These are phyloP conservation scores for Macaranga tanarius DNA, from an alignment of 441 rosid species.

Conservation along the genomic window DNA sequence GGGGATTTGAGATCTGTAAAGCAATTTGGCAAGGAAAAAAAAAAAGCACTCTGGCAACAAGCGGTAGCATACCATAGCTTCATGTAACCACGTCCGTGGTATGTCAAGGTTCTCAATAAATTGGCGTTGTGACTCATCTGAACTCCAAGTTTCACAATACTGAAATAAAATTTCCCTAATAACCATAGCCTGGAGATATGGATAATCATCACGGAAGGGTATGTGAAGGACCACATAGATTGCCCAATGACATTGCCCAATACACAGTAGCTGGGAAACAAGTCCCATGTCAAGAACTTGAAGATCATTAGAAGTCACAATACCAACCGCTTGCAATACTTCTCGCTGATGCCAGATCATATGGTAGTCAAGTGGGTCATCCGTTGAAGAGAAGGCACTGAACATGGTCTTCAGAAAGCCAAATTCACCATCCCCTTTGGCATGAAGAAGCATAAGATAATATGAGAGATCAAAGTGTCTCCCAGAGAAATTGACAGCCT, in stretches of 20 bases:
- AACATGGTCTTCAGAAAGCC: constrained; percentile 76
- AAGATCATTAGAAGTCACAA: constrained; percentile 78
- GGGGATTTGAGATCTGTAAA: constrained; percentile 7
- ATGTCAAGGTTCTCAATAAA: constrained; percentile 78
- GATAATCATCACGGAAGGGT: constrained; percentile 68
- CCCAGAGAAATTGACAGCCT: constrained; percentile 35
- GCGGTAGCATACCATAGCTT: constrained; percentile 73
- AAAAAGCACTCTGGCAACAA: constrained; percentile 16
- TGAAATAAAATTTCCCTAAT: constrained; percentile 90
- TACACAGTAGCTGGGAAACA: constrained; percentile 78
- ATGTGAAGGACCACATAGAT: constrained; percentile 91
- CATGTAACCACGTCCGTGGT: constrained; percentile 88
- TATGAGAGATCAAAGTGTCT: constrained; percentile 76
- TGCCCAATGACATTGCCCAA: constrained; percentile 93
- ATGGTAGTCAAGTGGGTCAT: constrained; percentile 96
- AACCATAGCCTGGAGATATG: constrained; percentile 66
- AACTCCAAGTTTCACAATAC: constrained; percentile 90
- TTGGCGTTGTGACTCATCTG: constrained; percentile 64
- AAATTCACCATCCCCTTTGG: constrained; percentile 56
- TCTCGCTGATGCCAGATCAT: constrained; percentile 99
- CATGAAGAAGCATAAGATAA: constrained; percentile 96
- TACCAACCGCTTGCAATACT: constrained; percentile 76
- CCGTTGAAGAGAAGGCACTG: constrained; percentile 85
- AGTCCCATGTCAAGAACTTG: constrained; percentile 93
- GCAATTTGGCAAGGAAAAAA: background rate